Evolutionary conservation across 192 early-diverging fungal species (phyloP), one percentile per base, ranked within the genome.

Genomic region (Coemansia nantahalensis): DNA sequence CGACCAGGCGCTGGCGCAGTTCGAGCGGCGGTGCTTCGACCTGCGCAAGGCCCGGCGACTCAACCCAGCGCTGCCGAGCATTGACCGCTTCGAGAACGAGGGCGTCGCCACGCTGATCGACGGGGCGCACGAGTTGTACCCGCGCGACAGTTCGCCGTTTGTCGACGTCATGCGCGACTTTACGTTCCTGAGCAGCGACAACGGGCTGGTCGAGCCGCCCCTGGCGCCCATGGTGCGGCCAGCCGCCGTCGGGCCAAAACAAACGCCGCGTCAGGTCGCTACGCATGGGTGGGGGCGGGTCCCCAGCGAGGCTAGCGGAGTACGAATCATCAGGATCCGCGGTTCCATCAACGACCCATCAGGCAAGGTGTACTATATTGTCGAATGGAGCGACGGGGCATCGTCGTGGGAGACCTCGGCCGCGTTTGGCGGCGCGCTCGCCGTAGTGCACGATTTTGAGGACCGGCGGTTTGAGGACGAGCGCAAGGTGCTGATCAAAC

Each of bases 101-200:
- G 72, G 72, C 4, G 3, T 76, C 4, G 65, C 62, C 14, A 58
- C 65, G 0, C 49, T 76, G 28, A 38, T 76, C 13, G 65, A 64
- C 9, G 65, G 35, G 13, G 72, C 51, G 13, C n/a, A 36, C 8
- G 39, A 51, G 11, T 24, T 54, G 3, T 57, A 59, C 23, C 18
- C 43, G 15, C 17, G 33, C 4, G 37, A n/a, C 6, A 19, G 16
- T 2, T 60, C 65, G 5, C 41, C 57, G 0, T 67, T 68, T 21
- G 17, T 51, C 12, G 59, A 58, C 15, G 31, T 15, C 0, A 21
- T 48, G 16, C 50, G 42, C n/a, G 70, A 74, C 39, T 66, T 74
- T 51, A 22, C 34, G 16, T 74, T 74, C 46, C 26, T 35, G 0
- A 34, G 42, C 14, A 17, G 42, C 11, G 24, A 12, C 39, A n/a